Evolutionary conservation across 2,329 filamentous ascomycete species (phyloP).

Genomic region (Trichoderma sp.): DNA sequence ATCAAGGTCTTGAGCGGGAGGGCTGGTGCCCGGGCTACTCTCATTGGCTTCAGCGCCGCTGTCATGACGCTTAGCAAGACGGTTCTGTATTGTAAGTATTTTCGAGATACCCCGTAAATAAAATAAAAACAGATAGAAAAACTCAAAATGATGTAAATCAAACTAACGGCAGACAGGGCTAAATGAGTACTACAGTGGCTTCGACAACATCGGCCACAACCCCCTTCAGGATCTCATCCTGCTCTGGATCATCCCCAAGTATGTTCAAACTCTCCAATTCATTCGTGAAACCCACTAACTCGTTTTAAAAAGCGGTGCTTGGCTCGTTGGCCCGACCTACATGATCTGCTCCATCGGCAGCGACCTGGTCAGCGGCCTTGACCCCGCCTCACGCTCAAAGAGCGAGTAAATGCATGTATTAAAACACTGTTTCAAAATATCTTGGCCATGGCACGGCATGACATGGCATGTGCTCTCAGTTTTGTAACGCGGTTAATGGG

Average conservation of each 20-base stretch:
- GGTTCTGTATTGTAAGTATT: slow-evolving; percentile 53
- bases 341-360: slow-evolving; percentile 49
- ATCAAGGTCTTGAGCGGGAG: slow-evolving; percentile 40
- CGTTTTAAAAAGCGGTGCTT: slow-evolving; percentile 44
- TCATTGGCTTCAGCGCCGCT: slow-evolving; percentile 51
- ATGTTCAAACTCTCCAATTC: slow-evolving; percentile 26
- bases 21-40: slow-evolving; percentile 42
- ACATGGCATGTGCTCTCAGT: background rate
- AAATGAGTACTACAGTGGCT: slow-evolving; percentile 55
- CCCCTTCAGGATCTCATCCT: slow-evolving; percentile 41
- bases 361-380: slow-evolving; percentile 49
- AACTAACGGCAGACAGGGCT: slow-evolving; percentile 40
- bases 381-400: slow-evolving; percentile 40
- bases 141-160: background rate
- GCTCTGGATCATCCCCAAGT: slow-evolving; percentile 61
- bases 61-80: slow-evolving; percentile 63
- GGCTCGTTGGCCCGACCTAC: slow-evolving; percentile 52
- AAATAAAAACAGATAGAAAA: background rate
- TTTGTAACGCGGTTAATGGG: background rate
- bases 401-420: slow-evolving; percentile 34
- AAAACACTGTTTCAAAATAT: background rate
- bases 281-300: background rate
- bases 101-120: background rate
- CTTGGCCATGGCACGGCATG: background rate
- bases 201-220: slow-evolving; percentile 58